Base-by-base conservation (phyloP, 257 asterid genomes). In the Jacaranda mimosifolia region DNA sequence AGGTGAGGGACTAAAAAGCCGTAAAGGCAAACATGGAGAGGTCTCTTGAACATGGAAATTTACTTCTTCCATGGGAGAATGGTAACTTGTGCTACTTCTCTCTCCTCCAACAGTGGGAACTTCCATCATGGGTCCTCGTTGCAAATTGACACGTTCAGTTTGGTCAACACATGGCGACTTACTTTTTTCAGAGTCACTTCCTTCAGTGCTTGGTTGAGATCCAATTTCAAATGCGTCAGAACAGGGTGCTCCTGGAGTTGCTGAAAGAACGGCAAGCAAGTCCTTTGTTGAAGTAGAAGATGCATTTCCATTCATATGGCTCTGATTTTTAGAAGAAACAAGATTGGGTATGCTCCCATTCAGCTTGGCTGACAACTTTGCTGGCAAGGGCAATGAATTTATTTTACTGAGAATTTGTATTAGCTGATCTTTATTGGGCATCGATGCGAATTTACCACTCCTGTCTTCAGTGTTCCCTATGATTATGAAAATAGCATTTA, bases 191-290 rank as follows among this genome's bases (percentile, higher is more conserved):
- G 93, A 87, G 80, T 89, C 93, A 40, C 96, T 90, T 36, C 86
- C 88, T 56, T 82, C 88, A 21, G 87, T 76, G 82, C 90, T 89
- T 69, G 89, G 86, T 45, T 83, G 94, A 72, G 90, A 84, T 68
- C 86, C 91, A 75, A 63, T 64, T 71, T 80, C 91, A 7, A 67
- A 19, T 48, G 74, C 83, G 60, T 83, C 86, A 10, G 89, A 73
- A 58, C 84, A 56, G 26, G 74, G 78, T 39, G 76, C 40, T 9
- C 83, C 75, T 4, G 86, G 82, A 75, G 85, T 74, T 48, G 91
- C 85, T 55, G 97, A 88, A 59, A 93, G 92, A 81, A 74, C 88
- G 32, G 89, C 92, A 49, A 93, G 93, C 81, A 93, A 87, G 87
- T 91, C 85, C 93, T 19, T 87, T 62, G 98, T 91, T 53, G 97